Evolutionary conservation across 192 early-diverging fungal species (phyloP).

Genomic region (Coemansia sp.): DNA sequence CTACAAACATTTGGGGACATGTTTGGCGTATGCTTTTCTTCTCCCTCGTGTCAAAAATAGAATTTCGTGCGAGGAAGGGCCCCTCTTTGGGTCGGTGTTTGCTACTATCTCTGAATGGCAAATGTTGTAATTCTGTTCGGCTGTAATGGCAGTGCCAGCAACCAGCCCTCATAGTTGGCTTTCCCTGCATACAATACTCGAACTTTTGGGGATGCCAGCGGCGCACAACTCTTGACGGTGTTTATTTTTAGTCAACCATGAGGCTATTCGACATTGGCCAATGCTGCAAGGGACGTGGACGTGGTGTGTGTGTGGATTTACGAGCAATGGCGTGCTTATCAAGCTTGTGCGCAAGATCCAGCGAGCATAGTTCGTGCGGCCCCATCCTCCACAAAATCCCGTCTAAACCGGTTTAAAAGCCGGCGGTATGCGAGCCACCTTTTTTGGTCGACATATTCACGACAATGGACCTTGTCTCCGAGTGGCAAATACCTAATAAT

Average conservation of each 20-base stretch:
- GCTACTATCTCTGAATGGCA: not conserved
- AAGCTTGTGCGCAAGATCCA: constrained; percentile 12
- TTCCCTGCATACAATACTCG: constrained; percentile 51
- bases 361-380: not conserved
- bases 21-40: not conserved
- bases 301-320: not conserved
- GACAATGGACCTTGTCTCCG: constrained; percentile 4
- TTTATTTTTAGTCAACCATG: constrained; percentile 7
- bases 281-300: not conserved
- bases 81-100: not conserved
- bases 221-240: not conserved
- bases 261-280: not conserved
- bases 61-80: not conserved
- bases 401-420: not conserved
- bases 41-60: not conserved
- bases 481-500: constrained; percentile 15
- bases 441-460: not conserved
- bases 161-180: constrained; percentile 42
- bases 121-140: not conserved
- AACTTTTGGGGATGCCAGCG: constrained; percentile 6
- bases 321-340: not conserved
- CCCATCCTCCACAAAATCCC: not conserved
- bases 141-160: constrained; percentile 14
- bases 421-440: constrained; percentile 1
- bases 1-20: constrained; percentile 1